Conservation (phyloP, 768 basidiomycete genomes). For the Podaxis sp. region DNA sequence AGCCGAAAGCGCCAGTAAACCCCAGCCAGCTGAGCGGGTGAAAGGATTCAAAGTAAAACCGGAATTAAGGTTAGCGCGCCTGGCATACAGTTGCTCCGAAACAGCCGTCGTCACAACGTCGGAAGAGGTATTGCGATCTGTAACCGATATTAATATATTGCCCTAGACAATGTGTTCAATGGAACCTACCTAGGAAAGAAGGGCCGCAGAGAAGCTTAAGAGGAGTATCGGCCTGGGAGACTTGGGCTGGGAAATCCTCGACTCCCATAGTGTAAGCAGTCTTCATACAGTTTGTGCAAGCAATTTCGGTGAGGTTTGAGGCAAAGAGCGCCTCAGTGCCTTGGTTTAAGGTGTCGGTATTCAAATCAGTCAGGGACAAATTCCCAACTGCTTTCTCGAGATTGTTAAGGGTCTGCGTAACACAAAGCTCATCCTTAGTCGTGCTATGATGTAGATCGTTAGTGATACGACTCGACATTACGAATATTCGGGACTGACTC, state of each 20-base stretch:
- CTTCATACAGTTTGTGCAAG: conserved; percentile 48
- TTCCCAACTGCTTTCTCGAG: conserved; percentile 40
- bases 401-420: conserved; percentile 47
- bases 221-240: conserved; percentile 18
- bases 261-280: conserved; percentile 38
- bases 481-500: conserved; percentile 37
- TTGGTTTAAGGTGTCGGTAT: conserved; percentile 20
- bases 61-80: neutral
- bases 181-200: conserved; percentile 40
- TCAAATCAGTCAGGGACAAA: conserved; percentile 26
- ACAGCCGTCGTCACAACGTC: neutral
- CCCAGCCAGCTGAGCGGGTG: neutral
- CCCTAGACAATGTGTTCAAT: neutral
- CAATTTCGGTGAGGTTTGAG: conserved; percentile 31
- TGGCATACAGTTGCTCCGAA: neutral
- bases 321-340: conserved; percentile 26
- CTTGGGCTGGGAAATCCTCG: conserved; percentile 31
- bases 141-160: neutral
- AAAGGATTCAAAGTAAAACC: neutral
- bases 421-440: conserved; percentile 41
- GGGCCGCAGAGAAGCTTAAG: conserved; percentile 39
- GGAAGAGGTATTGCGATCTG: conserved; percentile 5
- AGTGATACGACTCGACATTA: conserved; percentile 14
- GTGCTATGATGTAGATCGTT: neutral
- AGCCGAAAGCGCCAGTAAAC: neutral